Conservation (phyloP, 2,329 filamentous ascomycete species). For the Pyrenophora graminea region DNA sequence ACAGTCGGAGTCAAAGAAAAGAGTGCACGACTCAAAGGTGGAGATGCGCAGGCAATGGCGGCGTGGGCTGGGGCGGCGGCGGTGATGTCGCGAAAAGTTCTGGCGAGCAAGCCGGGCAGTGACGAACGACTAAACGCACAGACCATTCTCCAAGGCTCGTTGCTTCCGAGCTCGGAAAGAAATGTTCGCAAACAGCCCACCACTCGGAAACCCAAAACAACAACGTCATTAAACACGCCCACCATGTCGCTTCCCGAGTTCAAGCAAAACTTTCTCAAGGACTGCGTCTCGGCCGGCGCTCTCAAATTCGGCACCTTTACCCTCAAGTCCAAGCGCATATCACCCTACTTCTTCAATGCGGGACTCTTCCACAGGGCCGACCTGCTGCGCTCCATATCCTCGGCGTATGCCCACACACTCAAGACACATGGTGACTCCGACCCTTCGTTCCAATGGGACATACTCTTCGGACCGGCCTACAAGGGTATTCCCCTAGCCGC, state of each 20-base stretch:
- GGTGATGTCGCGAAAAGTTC: conserved; percentile 40
- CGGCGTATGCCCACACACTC: conserved; percentile 74
- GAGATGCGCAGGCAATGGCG: conserved; percentile 37
- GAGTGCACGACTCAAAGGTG: conserved; percentile 13
- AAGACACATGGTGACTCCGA: conserved; percentile 50
- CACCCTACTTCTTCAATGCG: conserved; percentile 98
- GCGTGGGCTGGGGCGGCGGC: conserved; percentile 22
- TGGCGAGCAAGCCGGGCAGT: conserved; percentile 25
- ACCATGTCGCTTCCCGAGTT: conserved; percentile 40
- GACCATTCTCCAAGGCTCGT: conserved; percentile 25
- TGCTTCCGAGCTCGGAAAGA: conserved; percentile 41
- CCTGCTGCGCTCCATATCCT: conserved; percentile 75
- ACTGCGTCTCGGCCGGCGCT: conserved; percentile 69
- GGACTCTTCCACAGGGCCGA: conserved; percentile 84
- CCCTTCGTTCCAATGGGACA: conserved; percentile 68
- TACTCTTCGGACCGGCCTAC: conserved; percentile 93
- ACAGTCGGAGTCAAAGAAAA: conserved; percentile 11
- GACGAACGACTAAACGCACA: conserved; percentile 28
- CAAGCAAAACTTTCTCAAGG: conserved; percentile 73
- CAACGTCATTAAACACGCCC: neutral
- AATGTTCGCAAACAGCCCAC: conserved; percentile 9
- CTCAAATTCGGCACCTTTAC: conserved; percentile 83
- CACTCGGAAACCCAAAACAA: conserved; percentile 5
- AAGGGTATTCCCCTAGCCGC: conserved; percentile 94
- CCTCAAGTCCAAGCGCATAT: conserved; percentile 87